phyloP scores from a whole-genome alignment of 2,329 filamentous ascomycete genomes.

The Monosporascus sp. region DNA sequence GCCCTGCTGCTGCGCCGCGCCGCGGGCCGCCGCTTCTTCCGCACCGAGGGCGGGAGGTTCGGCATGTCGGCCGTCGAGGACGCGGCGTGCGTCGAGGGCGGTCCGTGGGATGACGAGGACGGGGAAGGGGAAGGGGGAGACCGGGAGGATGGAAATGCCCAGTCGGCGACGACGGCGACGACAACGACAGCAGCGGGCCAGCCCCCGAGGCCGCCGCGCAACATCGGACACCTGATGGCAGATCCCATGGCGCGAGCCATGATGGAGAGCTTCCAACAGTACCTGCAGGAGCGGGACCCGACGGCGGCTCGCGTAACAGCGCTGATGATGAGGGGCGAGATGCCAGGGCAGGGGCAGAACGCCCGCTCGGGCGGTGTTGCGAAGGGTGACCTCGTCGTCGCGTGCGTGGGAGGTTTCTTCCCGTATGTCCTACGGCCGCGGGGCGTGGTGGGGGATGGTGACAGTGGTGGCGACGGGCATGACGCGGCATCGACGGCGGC shows the following conservation, averaged over 20 bases:
- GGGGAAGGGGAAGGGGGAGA: not conserved
- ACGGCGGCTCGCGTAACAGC: not conserved
- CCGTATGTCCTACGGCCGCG: conserved; percentile 15
- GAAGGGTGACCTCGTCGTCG: conserved; percentile 16
- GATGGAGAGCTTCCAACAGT: conserved; percentile 12
- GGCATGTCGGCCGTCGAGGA: conserved; percentile 19
- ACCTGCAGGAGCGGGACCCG: conserved; percentile 7
- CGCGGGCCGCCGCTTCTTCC: conserved; percentile 15
- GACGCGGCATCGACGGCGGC: not conserved
- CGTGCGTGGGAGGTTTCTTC: conserved; percentile 16
- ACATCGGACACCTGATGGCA: conserved; percentile 6
- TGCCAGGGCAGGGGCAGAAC: conserved; percentile 2
- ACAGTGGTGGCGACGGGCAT: not conserved
- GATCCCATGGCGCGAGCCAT: conserved; percentile 10
- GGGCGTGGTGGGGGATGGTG: not conserved
- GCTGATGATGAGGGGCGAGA: conserved; percentile 9
- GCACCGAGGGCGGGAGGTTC: conserved; percentile 16
- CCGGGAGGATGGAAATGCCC: not conserved
- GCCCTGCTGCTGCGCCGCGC: conserved; percentile 3
- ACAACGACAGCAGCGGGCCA: not conserved
- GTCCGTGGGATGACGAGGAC: not conserved
- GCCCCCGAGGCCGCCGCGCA: not conserved
- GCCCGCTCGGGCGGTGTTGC: conserved; percentile 6
- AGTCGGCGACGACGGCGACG: too few relatives aligned
- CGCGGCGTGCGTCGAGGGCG: conserved; percentile 6